Evolutionary conservation across 805 yeast genomes (phyloP), one percentile per base, ranked within the genome.

Genomic region (Suhomyces prunicola): DNA sequence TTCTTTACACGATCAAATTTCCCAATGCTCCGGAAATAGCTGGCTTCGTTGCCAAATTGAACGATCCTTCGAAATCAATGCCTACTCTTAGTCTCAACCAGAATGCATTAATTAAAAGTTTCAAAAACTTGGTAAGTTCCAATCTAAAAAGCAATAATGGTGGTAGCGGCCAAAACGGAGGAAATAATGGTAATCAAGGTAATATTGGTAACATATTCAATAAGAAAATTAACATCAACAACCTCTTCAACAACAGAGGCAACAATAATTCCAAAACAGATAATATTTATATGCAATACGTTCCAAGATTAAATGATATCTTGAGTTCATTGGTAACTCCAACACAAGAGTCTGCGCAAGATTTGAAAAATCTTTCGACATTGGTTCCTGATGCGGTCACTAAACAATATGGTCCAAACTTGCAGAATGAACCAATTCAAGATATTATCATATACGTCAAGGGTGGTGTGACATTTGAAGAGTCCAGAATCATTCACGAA

Each of bases 391-490:
- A 73, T 35, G 64, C 53, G 5, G 70, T 67, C 8, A 54, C 62
- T 15, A 57, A 62, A 44, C 70, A 67, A 52, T 67, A 66, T 52
- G 71, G 71, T 2, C 45, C 19, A 13, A 36, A 54, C 17, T 36
- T 51, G 1, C 52, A 62, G 52, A 50, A 60, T 35, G 72, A 73
- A 27, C 72, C 75, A 26, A 76, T 81, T 1, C 88, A 86, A 60
- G 92, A 88, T 60, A 73, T 88, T n/a, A 78, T 88, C 3, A 73
- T 88, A 1, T 88, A 84, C 64, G 70, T 88, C 50, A 83, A 90
- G 49, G 98, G 97, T 5, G 99, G 99, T 13, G 87, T 82, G 2
- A 93, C 98, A 1, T 90, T 83, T 65, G 98, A 93, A 68, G 99
- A 94, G 67, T 89, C 96, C 0, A 80, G 97, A 56, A 70, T 91